These are phyloP conservation scores for Xylariales sp. DNA, from an alignment of 2,329 filamentous ascomycete species.

Conservation along the genomic window DNA sequence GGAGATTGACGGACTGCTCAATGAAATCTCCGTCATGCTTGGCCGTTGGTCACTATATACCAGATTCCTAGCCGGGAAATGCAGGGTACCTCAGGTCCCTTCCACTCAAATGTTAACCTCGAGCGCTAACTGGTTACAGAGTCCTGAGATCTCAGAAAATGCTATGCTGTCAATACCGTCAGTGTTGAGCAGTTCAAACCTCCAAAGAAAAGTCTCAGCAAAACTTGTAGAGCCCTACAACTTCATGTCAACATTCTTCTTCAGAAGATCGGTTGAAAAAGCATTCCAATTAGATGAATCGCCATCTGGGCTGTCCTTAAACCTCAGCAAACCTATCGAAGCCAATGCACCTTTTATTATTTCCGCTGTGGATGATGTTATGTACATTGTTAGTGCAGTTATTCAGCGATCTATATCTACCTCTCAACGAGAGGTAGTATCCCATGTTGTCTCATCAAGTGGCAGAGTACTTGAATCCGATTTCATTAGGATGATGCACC, in stretches of 20 bases:
- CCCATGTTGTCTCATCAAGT: conserved; percentile 81
- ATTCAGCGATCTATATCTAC: conserved; percentile 88
- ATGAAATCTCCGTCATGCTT: conserved; percentile 91
- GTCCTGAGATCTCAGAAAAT: conserved; percentile 63
- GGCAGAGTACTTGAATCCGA: conserved; percentile 85
- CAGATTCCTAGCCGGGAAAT: conserved; percentile 88
- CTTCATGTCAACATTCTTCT: conserved; percentile 94
- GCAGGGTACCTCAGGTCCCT: conserved; percentile 67
- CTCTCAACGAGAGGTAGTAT: conserved; percentile 81
- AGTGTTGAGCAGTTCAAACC: conserved; percentile 81
- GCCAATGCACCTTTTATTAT: conserved; percentile 91
- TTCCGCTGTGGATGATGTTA: conserved; percentile 95
- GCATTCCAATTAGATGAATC: conserved; percentile 96
- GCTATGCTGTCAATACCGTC: conserved; percentile 74
- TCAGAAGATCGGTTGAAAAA: conserved; percentile 94
- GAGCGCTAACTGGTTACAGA: conserved; percentile 56
- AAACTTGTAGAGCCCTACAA: conserved; percentile 87
- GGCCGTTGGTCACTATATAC: conserved; percentile 93
- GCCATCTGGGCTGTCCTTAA: conserved; percentile 82
- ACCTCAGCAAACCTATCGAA: conserved; percentile 75
- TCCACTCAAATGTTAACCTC: conserved; percentile 31
- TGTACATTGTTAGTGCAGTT: conserved; percentile 98
- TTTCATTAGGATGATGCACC: conserved; percentile 96
- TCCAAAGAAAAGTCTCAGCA: conserved; percentile 80
- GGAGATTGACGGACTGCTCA: conserved; percentile 87